These are phyloP conservation scores for Exophiala dermatitidis DNA, from an alignment of 2,329 filamentous ascomycete genomes.

Conservation along the genomic window DNA sequence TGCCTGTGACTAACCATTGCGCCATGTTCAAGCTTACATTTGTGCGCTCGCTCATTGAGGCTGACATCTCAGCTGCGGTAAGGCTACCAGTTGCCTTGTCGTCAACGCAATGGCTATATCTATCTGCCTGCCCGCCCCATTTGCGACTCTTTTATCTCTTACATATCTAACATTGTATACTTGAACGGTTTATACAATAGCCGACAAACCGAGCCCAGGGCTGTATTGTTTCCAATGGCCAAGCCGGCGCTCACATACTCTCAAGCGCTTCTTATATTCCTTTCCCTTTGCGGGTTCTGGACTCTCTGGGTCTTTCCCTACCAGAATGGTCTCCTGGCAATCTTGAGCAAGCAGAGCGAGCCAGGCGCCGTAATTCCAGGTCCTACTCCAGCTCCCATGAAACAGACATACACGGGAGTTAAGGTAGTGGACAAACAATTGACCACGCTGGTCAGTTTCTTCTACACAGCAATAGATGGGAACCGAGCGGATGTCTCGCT, in stretches of 20 bases:
- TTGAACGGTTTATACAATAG: too few species aligned
- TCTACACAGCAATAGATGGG: conserved; percentile 37
- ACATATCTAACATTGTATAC: too few species aligned
- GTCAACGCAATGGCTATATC: not conserved
- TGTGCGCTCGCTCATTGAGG: not conserved
- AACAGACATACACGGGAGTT: conserved; percentile 28
- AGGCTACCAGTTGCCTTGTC: conserved; percentile 1
- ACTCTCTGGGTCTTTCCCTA: conserved; percentile 27
- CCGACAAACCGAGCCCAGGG: too few species aligned
- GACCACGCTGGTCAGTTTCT: conserved; percentile 32
- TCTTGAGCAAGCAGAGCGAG: conserved; percentile 23
- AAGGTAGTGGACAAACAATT: conserved; percentile 26
- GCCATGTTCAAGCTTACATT: not conserved
- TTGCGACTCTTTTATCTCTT: not conserved
- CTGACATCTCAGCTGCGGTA: not conserved
- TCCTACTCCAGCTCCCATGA: conserved; percentile 27
- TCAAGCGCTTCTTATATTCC: conserved; percentile 13
- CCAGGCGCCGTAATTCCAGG: conserved; percentile 27
- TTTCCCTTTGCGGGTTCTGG: conserved; percentile 24
- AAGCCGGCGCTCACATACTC: conserved; percentile 11
- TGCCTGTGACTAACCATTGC: not conserved
- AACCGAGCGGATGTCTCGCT: conserved; percentile 32
- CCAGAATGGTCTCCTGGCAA: conserved; percentile 27
- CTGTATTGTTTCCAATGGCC: not conserved
- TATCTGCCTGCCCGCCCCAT: not conserved